These are phyloP conservation scores for Mortierella polycephala DNA, from an alignment of 371 early-diverging fungal genomes.

Conservation along the genomic window DNA sequence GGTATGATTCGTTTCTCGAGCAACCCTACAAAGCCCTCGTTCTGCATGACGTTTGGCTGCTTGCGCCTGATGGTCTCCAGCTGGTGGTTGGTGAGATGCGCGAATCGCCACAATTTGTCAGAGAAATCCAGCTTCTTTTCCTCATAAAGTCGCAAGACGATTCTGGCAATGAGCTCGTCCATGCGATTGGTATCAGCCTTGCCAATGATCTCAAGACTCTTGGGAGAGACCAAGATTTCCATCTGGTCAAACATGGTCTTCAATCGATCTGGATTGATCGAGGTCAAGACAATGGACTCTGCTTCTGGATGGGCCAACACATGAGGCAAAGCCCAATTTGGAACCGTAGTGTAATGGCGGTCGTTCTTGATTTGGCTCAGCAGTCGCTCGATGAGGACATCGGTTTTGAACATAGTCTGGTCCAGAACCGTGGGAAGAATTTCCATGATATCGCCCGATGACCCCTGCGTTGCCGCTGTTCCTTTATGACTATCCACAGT, in stretches of 20 bases:
- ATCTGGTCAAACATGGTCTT: constrained; percentile 8
- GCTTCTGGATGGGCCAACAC: constrained; percentile 25
- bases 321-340: constrained; percentile 24
- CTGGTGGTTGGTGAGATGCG: constrained; percentile 23
- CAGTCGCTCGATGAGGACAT: neutral
- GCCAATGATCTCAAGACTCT: constrained; percentile 16
- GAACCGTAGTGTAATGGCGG: neutral
- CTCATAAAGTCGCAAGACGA: constrained; percentile 19
- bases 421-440: constrained; percentile 22
- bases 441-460: constrained; percentile 16
- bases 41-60: constrained; percentile 14
- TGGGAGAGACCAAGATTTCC: constrained; percentile 9
- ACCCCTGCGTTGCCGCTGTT: neutral
- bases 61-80: constrained; percentile 14
- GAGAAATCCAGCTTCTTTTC: constrained; percentile 17
- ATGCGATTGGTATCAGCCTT: constrained; percentile 6
- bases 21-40: constrained; percentile 38
- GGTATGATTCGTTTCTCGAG: constrained; percentile 39
- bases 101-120: neutral
- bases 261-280: neutral
- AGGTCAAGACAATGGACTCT: constrained; percentile 12
- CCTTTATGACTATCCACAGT: neutral
- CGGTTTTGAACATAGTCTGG: constrained; percentile 13
- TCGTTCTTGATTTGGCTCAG: constrained; percentile 7
- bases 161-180: constrained; percentile 15